Conservation (phyloP, 164 flowering plant genomes). For the Piper betle region DNA sequence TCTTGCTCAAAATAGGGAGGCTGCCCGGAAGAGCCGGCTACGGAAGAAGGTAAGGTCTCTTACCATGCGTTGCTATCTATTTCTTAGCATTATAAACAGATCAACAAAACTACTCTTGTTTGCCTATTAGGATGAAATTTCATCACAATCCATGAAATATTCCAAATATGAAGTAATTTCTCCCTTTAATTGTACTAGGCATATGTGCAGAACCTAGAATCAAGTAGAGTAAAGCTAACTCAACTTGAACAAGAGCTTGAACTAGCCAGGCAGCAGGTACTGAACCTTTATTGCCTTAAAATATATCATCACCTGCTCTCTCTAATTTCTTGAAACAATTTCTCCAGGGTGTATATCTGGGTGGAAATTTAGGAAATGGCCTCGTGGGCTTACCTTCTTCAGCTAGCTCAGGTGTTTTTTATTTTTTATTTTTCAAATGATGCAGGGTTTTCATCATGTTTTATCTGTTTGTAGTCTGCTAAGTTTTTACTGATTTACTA, state of each 20-base stretch:
- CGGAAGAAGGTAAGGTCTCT: conserved; percentile 61
- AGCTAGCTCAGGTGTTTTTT: conserved; percentile 48
- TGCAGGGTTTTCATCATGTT: not conserved
- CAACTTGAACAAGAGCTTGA: conserved; percentile 90
- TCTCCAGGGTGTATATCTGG: conserved; percentile 47
- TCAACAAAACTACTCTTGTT: not conserved
- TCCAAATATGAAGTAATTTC: not conserved
- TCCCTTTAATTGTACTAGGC: conserved; percentile 35
- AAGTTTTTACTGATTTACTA: not conserved
- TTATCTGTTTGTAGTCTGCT: not conserved
- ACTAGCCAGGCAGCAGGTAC: conserved; percentile 72
- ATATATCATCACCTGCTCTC: not conserved
- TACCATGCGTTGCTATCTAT: not conserved
- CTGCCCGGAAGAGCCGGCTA: conserved; percentile 97
- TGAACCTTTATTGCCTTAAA: not conserved
- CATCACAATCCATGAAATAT: not conserved
- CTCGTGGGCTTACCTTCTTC: conserved; percentile 30
- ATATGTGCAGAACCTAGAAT: conserved; percentile 85
- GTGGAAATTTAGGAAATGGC: conserved; percentile 40
- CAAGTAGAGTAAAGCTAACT: conserved; percentile 64
- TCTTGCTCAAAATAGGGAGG: conserved; percentile 97
- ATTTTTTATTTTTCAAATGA: not conserved
- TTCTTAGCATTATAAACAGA: not conserved
- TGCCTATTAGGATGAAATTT: not conserved
- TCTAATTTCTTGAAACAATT: not conserved